Conservation (phyloP, 306 rosid species). For the Vicia villosa region DNA sequence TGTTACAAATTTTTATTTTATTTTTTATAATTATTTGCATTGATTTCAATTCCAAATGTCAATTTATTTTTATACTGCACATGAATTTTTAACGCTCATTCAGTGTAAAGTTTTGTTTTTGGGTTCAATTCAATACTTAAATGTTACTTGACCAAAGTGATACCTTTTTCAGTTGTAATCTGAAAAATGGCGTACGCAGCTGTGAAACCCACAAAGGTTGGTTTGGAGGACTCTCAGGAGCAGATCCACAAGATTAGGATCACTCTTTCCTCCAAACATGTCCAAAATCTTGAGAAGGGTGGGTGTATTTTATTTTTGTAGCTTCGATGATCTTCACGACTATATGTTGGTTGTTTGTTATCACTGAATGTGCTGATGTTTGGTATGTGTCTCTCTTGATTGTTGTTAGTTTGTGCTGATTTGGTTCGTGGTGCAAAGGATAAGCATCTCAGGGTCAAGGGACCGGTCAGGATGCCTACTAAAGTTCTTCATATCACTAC, state of each 20-base stretch:
- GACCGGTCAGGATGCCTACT: conserved; percentile 95
- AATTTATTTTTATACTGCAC: neutral
- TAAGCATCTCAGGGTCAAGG: conserved; percentile 79
- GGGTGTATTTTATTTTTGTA: conserved; percentile 34
- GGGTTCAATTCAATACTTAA: neutral
- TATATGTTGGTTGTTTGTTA: neutral
- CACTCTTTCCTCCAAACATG: conserved; percentile 85
- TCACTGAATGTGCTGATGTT: neutral
- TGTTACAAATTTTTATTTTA: no score
- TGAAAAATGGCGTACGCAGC: conserved; percentile 68
- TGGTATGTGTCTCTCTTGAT: neutral
- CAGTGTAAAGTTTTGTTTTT: neutral
- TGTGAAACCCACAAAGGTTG: conserved; percentile 71
- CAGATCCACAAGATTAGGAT: conserved; percentile 93
- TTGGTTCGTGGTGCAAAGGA: conserved; percentile 92
- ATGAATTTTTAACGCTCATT: neutral
- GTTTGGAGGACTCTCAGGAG: conserved; percentile 74
- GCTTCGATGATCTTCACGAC: neutral
- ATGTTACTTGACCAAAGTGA: neutral
- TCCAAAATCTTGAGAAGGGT: conserved; percentile 88
- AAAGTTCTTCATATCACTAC: conserved; percentile 85
- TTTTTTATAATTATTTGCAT: neutral
- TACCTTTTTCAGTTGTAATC: neutral
- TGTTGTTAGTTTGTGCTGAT: conserved; percentile 66
- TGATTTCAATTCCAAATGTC: neutral